phyloP scores from a whole-genome alignment of 2,329 filamentous ascomycete species.

The Hymenoscyphus infarciens region DNA sequence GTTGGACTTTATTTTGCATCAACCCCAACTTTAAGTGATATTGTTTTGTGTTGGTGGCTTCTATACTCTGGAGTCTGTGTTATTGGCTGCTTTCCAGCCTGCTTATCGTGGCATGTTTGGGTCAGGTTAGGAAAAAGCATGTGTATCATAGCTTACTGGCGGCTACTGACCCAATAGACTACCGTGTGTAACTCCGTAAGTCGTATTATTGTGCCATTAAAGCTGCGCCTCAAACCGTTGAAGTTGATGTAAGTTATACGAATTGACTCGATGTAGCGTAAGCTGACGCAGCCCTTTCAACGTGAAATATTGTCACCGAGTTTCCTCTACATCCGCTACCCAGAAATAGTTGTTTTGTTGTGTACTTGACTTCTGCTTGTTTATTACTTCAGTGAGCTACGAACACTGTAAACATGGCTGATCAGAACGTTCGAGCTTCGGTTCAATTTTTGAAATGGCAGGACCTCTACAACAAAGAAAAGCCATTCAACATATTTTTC shows the following conservation, averaged over 20 bases:
- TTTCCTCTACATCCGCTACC: background rate
- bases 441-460: slow-evolving; percentile 13
- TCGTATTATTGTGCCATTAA: background rate
- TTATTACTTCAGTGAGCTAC: background rate
- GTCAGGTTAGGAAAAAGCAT: background rate
- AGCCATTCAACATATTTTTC: slow-evolving; percentile 15
- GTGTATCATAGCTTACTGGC: background rate
- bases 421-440: background rate
- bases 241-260: background rate
- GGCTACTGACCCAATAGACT: background rate
- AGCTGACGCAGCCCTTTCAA: background rate
- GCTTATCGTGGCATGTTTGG: background rate
- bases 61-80: background rate
- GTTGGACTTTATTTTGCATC: background rate
- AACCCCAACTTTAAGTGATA: background rate
- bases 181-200: background rate
- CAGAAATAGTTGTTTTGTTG: too few species aligned
- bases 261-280: background rate
- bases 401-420: background rate
- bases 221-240: background rate
- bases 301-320: background rate
- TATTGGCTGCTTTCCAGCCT: background rate
- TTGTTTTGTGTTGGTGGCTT: background rate
- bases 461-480: slow-evolving; percentile 15
- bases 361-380: background rate